These are phyloP conservation scores for Alternaria consortialis DNA, from an alignment of 2,329 filamentous ascomycete genomes.

Conservation along the genomic window DNA sequence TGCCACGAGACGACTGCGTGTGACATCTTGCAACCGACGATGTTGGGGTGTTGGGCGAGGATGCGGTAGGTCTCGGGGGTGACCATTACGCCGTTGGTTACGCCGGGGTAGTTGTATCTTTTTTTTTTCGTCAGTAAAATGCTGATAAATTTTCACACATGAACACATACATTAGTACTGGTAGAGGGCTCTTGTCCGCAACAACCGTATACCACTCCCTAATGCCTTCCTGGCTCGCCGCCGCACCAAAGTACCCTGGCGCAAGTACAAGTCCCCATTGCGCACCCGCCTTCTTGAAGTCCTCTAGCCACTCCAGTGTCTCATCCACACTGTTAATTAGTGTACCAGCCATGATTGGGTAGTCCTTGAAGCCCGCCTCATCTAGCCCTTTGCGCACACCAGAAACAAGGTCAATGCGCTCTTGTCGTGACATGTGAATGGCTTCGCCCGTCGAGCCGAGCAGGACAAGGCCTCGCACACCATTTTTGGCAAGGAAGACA, in stretches of 20 bases:
- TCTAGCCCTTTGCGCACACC: constrained; percentile 65
- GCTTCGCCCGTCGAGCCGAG: constrained; percentile 72
- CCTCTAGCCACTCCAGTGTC: constrained; percentile 65
- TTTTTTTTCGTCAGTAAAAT: background rate
- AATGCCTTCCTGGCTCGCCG: constrained; percentile 66
- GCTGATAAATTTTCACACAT: background rate
- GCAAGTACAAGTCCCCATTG: constrained; percentile 70
- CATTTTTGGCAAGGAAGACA: constrained; percentile 67
- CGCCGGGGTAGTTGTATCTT: constrained; percentile 72
- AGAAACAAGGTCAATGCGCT: constrained; percentile 65
- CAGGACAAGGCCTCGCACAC: constrained; percentile 69
- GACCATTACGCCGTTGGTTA: constrained; percentile 71
- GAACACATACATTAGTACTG: constrained; percentile 65
- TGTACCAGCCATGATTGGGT: constrained; percentile 70
- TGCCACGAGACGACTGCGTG: constrained; percentile 73
- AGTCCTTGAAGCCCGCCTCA: constrained; percentile 64
- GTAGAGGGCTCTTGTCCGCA: constrained; percentile 68
- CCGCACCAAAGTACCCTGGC: constrained; percentile 71
- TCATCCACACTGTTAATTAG: constrained; percentile 70
- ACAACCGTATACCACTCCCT: constrained; percentile 68
- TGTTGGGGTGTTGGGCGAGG: constrained; percentile 70
- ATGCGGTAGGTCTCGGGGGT: constrained; percentile 65
- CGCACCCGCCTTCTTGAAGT: constrained; percentile 65
- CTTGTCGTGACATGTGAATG: constrained; percentile 67
- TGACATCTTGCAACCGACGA: constrained; percentile 74